A percentile compares a stretch with the other conserved stretches of the same genome.
These are phyloP conservation scores for Gypsophila paniculata DNA, from an alignment of 179 eudicot species.

Conservation along the genomic window DNA sequence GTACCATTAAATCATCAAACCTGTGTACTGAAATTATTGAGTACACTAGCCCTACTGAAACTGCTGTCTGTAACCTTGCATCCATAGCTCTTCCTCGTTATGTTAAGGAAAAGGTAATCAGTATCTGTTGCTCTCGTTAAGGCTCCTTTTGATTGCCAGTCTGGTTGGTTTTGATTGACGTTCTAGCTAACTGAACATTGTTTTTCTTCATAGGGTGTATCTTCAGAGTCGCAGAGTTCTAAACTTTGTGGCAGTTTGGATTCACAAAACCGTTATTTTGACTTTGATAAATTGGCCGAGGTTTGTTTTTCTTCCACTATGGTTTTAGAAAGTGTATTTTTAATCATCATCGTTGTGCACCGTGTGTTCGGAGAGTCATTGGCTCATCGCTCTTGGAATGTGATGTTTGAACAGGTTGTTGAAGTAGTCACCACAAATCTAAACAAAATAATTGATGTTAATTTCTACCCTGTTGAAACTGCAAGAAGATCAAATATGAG, in stretches of 20 bases:
- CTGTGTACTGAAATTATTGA: constrained; percentile 93
- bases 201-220: constrained; percentile 49
- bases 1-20: constrained; percentile 94
- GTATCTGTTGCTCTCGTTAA: neutral
- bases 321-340: neutral
- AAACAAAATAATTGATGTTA: constrained; percentile 77
- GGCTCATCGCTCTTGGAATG: neutral
- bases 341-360: neutral
- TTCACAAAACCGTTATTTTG: constrained; percentile 70
- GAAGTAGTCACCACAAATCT: constrained; percentile 62
- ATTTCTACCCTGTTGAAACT: constrained; percentile 85
- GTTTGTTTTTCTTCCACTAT: constrained; percentile 29
- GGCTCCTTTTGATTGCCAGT: neutral
- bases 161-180: neutral
- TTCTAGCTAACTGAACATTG: neutral
- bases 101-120: constrained; percentile 83
- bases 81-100: constrained; percentile 91
- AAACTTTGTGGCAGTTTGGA: constrained; percentile 87
- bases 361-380: neutral
- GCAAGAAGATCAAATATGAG: constrained; percentile 76
- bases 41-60: constrained; percentile 92
- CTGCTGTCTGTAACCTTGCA: constrained; percentile 96
- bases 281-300: constrained; percentile 92
- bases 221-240: constrained; percentile 73
- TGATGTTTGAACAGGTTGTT: constrained; percentile 47